Evolutionary conservation across 805 yeast genomes (phyloP).

Genomic region (Nakazawaea wyomingensis): DNA sequence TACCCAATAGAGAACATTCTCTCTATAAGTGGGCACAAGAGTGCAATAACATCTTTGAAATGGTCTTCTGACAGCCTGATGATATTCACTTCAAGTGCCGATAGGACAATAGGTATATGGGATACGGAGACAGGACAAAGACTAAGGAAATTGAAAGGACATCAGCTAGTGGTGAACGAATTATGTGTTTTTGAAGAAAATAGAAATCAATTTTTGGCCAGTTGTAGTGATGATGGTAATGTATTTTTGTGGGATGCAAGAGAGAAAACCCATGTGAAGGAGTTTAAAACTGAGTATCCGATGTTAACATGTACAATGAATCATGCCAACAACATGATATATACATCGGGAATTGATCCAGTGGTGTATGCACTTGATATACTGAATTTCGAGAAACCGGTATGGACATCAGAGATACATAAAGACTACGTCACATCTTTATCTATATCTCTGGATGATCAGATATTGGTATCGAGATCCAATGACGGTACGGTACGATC

Average conservation of each 20-base stretch:
- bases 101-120: constrained; percentile 55
- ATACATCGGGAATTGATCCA: constrained; percentile 66
- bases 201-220: constrained; percentile 29
- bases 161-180: constrained; percentile 51
- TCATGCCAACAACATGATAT: constrained; percentile 38
- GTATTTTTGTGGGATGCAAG: constrained; percentile 62
- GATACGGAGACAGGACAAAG: constrained; percentile 55
- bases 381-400: constrained; percentile 32
- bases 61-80: constrained; percentile 46
- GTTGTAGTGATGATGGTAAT: constrained; percentile 66
- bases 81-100: constrained; percentile 55
- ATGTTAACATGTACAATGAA: constrained; percentile 43
- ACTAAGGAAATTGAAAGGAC: constrained; percentile 48
- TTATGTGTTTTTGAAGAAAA: constrained; percentile 28
- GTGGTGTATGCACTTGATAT: constrained; percentile 55
- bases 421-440: constrained; percentile 54
- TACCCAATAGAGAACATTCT: constrained; percentile 34
- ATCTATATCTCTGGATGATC: constrained; percentile 40
- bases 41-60: constrained; percentile 54
- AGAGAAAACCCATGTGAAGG: constrained; percentile 36
- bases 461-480: constrained; percentile 41
- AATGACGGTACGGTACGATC: constrained; percentile 53
- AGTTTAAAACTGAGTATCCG: constrained; percentile 49
- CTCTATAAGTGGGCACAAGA: constrained; percentile 49
- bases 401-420: constrained; percentile 44